A percentile compares a stretch with the other conserved stretches of the same genome.
phyloP scores from a whole-genome alignment of 75 land plant species.

The Cryptomeria japonica region DNA sequence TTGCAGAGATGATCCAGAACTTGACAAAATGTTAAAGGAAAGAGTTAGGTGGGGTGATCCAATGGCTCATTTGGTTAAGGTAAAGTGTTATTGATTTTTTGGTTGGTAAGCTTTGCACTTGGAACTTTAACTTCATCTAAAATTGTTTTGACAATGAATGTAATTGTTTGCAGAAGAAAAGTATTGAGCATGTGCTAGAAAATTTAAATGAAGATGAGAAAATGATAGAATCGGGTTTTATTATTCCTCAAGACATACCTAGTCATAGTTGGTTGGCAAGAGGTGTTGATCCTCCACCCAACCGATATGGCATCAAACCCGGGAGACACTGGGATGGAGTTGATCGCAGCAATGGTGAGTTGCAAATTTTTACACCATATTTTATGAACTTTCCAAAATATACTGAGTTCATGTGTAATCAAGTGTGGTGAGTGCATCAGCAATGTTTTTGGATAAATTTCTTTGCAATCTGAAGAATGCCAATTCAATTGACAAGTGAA shows the following conservation, averaged over 20 bases:
- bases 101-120: background rate
- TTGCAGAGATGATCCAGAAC: conserved; percentile 77
- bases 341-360: conserved; percentile 84
- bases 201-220: conserved; percentile 72
- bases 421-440: background rate
- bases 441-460: background rate
- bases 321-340: conserved; percentile 99
- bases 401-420: background rate
- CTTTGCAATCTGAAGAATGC: background rate
- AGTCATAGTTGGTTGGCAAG: conserved; percentile 89
- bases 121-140: background rate
- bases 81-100: conserved; percentile 16
- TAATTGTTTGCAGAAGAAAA: conserved; percentile 40
- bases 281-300: conserved; percentile 70
- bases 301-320: conserved; percentile 90
- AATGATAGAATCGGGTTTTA: conserved; percentile 95
- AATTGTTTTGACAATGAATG: conserved; percentile 3
- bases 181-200: conserved; percentile 41
- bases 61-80: conserved; percentile 97
- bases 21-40: conserved; percentile 74
- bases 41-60: conserved; percentile 95
- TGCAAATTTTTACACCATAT: background rate
- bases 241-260: conserved; percentile 85
- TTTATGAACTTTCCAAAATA: background rate
- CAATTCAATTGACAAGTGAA: background rate